Evolutionary conservation across 2,329 filamentous ascomycete genomes (phyloP).

Genomic region (Septoria petroselini): DNA sequence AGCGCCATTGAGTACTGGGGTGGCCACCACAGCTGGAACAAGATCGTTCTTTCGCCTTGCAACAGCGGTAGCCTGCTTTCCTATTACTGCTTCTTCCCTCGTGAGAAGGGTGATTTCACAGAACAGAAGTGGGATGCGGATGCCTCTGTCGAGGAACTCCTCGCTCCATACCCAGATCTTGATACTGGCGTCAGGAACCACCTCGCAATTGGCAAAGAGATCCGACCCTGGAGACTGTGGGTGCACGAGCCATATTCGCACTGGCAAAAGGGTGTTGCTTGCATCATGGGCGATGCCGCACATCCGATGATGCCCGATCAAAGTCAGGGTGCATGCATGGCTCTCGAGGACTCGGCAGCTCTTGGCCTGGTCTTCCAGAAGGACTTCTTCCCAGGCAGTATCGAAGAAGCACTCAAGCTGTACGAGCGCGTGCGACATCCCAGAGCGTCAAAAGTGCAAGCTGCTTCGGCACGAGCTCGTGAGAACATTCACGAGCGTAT

Average conservation of each 20-base stretch:
- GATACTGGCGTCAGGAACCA: constrained; percentile 58
- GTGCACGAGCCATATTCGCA: constrained; percentile 62
- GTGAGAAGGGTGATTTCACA: constrained; percentile 58
- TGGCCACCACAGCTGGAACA: constrained; percentile 61
- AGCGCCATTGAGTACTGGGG: constrained; percentile 68
- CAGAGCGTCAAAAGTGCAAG: constrained; percentile 41
- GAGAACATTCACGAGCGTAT: constrained; percentile 42
- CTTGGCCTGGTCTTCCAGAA: constrained; percentile 60
- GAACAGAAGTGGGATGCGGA: constrained; percentile 59
- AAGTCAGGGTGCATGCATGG: constrained; percentile 67
- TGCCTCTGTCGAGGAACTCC: constrained; percentile 52
- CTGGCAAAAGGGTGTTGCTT: constrained; percentile 51
- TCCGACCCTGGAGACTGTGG: constrained; percentile 65
- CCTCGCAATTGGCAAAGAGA: constrained; percentile 59
- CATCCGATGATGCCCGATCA: constrained; percentile 66
- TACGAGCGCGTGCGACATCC: constrained; percentile 41
- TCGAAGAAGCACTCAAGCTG: constrained; percentile 36
- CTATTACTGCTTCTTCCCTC: constrained; percentile 69
- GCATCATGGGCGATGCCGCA: constrained; percentile 63
- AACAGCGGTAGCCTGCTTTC: constrained; percentile 63
- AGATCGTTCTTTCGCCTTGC: constrained; percentile 69
- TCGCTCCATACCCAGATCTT: constrained; percentile 59
- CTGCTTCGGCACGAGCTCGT: constrained; percentile 36
- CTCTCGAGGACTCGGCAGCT: constrained; percentile 63
- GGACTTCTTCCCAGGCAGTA: constrained; percentile 42